Evolutionary conservation across 352 stramenopile genomes (phyloP).

Genomic region (Phytophthora tentaculata): DNA sequence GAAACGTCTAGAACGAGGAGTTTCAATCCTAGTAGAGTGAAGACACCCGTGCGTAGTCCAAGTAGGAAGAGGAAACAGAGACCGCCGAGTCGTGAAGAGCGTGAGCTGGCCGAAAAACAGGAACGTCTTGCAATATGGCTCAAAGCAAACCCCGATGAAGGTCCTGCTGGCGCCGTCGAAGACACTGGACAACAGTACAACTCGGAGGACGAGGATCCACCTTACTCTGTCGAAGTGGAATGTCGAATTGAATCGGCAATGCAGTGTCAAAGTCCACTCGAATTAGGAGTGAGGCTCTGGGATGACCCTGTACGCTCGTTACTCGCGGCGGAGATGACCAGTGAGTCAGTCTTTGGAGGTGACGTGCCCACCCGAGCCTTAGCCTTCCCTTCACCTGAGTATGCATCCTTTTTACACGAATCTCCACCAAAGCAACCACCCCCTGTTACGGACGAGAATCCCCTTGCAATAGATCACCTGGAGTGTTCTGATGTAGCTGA

Average conservation of each 20-base stretch:
- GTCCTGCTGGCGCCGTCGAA: background rate
- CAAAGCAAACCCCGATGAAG: slow-evolving; percentile 22
- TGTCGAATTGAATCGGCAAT: slow-evolving; percentile 42
- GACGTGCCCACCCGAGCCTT: slow-evolving; percentile 42
- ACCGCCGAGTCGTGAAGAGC: slow-evolving; percentile 22
- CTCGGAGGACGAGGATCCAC: background rate
- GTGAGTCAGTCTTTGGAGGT: slow-evolving; percentile 60
- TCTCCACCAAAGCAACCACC: background rate
- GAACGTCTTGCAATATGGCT: slow-evolving; percentile 28
- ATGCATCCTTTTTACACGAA: background rate
- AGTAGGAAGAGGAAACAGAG: slow-evolving; percentile 33
- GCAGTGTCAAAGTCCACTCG: slow-evolving; percentile 20
- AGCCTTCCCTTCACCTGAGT: slow-evolving; percentile 25
- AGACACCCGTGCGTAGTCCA: slow-evolving; percentile 16
- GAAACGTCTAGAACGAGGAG: background rate
- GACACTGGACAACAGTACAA: background rate
- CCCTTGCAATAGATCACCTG: background rate
- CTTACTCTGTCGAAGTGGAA: slow-evolving; percentile 50
- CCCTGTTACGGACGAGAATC: background rate
- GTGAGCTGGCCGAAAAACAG: slow-evolving; percentile 25
- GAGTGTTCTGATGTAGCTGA: background rate
- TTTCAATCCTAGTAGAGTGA: slow-evolving; percentile 8
- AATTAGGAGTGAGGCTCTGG: slow-evolving; percentile 43
- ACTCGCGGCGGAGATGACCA: slow-evolving; percentile 61
- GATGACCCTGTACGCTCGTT: slow-evolving; percentile 53